Base-by-base conservation (phyloP, 2,329 filamentous ascomycete species). In the Fusarium sp. region DNA sequence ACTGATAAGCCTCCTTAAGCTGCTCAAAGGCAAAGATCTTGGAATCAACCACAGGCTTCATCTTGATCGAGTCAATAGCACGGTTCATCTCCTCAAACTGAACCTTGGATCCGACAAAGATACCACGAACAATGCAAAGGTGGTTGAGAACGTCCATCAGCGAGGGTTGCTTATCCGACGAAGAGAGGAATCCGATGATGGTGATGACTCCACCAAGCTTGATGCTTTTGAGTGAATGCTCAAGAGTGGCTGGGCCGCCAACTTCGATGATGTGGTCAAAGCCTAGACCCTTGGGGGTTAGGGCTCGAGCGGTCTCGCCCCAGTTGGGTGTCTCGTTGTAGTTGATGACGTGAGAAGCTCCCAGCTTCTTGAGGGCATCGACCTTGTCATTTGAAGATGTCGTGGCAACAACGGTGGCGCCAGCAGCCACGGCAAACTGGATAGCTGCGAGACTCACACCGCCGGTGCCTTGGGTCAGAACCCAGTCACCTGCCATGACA, bases 41-140 rank as follows among this genome's bases (percentile, higher is more conserved):
- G 8, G 78, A 73, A 72, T 88, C 86, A 43, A 88, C 76, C 2
- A 88, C 82, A 5, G 87, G 86, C 13, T 76, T 73, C 63, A 82
- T 69, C 27, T 84, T 84, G 33, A 81, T 81, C n/a, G 80, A 85
- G 64, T 88, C 86, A 61, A 89, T 84, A 9, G 85, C 85, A 4
- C 80, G 78, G 63, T 83, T 84, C 84, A 89, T 87, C 16, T 87
- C 86, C 79, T 88, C 85, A 79, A 88, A 84, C 79, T 86, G 83
- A 3, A 79, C 54, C 16, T 85, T 78, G 72, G 69, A 86, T 2
- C 87, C 87, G 3, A 85, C 83, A 66, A 85, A 80, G 6, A 88
- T 69, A 18, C 86, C 86, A 9, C 87, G 79, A 13, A 83, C 82
- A 0, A 83, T 87, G 76, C 83, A 82, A 9, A 78, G 20, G 43